Conservation (phyloP, 164 flowering plant species). For the Houttuynia cordata region DNA sequence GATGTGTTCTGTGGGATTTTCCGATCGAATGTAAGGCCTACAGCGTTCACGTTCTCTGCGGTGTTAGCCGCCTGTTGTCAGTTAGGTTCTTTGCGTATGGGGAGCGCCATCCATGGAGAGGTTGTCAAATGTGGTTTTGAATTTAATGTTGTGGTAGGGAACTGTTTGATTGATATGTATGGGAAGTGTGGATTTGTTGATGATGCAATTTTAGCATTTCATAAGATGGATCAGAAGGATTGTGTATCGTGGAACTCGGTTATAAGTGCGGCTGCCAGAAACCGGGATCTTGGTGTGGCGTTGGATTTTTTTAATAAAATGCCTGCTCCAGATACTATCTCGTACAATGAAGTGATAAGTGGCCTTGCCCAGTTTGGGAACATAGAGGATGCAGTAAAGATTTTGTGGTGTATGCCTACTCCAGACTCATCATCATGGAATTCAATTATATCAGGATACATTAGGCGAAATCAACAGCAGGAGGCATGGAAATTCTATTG, state of each 20-base stretch:
- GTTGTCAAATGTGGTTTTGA: slow-evolving; percentile 34
- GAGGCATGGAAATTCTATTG: slow-evolving; percentile 40
- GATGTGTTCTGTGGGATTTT: slow-evolving; percentile 31
- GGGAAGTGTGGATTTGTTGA: slow-evolving; percentile 47
- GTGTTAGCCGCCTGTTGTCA: slow-evolving; percentile 44
- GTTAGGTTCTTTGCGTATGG: slow-evolving; percentile 21
- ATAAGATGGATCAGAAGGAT: slow-evolving; percentile 27
- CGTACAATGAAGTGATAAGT: slow-evolving; percentile 49
- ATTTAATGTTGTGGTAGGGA: slow-evolving; percentile 21
- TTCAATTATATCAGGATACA: slow-evolving; percentile 49
- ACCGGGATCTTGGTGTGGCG: slow-evolving; percentile 30
- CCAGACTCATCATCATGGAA: slow-evolving; percentile 75
- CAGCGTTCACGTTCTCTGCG: slow-evolving; percentile 37
- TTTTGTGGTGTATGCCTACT: slow-evolving; percentile 29
- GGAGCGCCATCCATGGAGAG: slow-evolving; percentile 40
- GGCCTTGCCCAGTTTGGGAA: slow-evolving; percentile 45
- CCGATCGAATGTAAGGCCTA: slow-evolving; percentile 21
- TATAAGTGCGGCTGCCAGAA: slow-evolving; percentile 43
- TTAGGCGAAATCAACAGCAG: slow-evolving; percentile 22
- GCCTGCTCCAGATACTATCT: slow-evolving; percentile 54
- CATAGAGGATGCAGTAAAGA: slow-evolving; percentile 34
- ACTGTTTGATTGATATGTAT: slow-evolving; percentile 65
- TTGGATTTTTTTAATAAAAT: slow-evolving; percentile 24
- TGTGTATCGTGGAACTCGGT: slow-evolving; percentile 58
- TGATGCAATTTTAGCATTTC: slow-evolving; percentile 33